These are phyloP conservation scores for Parathielavia hyrcaniae DNA, from an alignment of 495 filamentous ascomycete species.

Conservation along the genomic window DNA sequence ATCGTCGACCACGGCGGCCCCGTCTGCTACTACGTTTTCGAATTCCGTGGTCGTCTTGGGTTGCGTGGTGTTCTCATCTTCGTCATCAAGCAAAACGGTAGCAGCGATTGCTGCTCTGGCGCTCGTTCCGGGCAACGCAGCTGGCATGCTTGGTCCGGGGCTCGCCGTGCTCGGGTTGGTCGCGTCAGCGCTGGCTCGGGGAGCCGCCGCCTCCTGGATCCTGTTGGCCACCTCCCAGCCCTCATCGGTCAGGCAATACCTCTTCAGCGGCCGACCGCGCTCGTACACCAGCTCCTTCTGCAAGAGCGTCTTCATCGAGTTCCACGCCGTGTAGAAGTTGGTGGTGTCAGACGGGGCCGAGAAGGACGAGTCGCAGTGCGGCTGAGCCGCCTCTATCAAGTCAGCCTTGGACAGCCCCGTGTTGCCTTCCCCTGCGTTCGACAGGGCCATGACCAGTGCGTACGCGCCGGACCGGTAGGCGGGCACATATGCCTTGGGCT, in stretches of 20 bases:
- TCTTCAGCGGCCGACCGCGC: constrained; percentile 59
- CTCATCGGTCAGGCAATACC: constrained; percentile 68
- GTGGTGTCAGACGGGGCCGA: constrained; percentile 59
- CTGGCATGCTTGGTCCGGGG: background rate
- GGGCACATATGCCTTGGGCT: constrained; percentile 65
- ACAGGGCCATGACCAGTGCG: constrained; percentile 63
- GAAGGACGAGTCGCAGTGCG: constrained; percentile 69
- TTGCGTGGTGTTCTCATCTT: constrained; percentile 11
- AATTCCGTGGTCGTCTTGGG: constrained; percentile 18
- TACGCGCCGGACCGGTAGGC: constrained; percentile 66
- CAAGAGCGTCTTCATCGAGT: constrained; percentile 71
- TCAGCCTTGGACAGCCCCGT: constrained; percentile 61
- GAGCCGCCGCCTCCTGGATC: constrained; percentile 44
- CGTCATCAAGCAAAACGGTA: constrained; percentile 7
- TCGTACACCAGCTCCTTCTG: constrained; percentile 72
- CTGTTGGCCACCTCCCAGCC: constrained; percentile 72
- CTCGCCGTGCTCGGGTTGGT: background rate
- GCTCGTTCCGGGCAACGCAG: background rate
- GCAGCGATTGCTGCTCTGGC: background rate
- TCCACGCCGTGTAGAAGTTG: constrained; percentile 78
- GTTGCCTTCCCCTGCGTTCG: constrained; percentile 55
- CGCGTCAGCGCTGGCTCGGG: background rate
- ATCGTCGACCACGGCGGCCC: constrained; percentile 28
- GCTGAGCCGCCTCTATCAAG: constrained; percentile 64
- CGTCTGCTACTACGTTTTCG: constrained; percentile 40